Evolutionary conservation across 2,329 filamentous ascomycete species (phyloP), one percentile per base, ranked within the genome.

Genomic region (Lachnellula occidentalis): DNA sequence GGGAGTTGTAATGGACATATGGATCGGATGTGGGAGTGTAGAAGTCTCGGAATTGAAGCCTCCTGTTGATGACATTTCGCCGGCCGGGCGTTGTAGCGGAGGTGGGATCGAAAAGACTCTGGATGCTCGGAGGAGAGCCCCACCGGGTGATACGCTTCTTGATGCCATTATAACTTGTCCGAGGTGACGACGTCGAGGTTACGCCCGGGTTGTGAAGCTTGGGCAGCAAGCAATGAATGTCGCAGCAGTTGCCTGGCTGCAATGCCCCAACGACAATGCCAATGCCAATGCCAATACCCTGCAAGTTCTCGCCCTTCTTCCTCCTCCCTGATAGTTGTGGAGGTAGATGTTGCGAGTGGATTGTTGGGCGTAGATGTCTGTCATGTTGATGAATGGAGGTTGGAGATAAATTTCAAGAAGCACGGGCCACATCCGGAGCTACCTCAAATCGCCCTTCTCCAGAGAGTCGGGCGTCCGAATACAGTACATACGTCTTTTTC

Each of bases 61-160:
- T 42, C 71, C 72, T 63, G 66, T 73, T 45, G 73, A 76, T 57
- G 73, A 76, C 59, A 75, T 76, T 60, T 77, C 76, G 61, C 69
- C 72, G 12, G 73, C 70, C 11, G 88, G 83, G 42, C 78, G 74
- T 17, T 87, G 83, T 50, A 96, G 79, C 21, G 90, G 83, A 55
- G 83, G 79, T 14, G 92, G 92, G 53, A 97, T 78, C 22, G 92
- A 87, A 74, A 97, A 97, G 64, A 97, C 80, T 63, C 92, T 88
- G 56, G 92, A 97, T 57, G 85, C 83, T 71, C 92, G 86, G 67
- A 97, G 80, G 63, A 97, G 80, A 64, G 80, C 78, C 60, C 77
- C 83, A 68, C 83, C 83, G 54, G 83, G 83, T 61, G 83, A 83
- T 66, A 83, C 66, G 56, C 62, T 67, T 61, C 66, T 62, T 54